A percentile compares a stretch with the other conserved stretches of the same genome.
Evolutionary conservation across 1,284 basidiomycete species (phyloP).

Genomic region (Marasmius sp.): DNA sequence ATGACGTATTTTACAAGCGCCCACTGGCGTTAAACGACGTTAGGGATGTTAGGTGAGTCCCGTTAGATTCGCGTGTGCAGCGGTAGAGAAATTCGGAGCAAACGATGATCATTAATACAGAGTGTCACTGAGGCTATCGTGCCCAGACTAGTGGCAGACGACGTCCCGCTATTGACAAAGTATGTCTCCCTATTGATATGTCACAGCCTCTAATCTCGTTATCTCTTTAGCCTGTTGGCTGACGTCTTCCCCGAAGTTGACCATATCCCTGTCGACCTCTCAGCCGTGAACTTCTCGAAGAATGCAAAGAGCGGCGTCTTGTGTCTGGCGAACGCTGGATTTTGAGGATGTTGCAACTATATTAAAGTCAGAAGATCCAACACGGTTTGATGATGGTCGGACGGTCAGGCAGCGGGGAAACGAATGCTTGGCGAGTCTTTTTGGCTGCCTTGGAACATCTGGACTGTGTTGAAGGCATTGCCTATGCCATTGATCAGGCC

Average conservation of each 20-base stretch:
- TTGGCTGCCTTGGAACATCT: constrained; percentile 88
- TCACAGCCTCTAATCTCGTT: not conserved
- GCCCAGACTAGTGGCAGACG: constrained; percentile 96
- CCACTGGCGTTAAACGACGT: too few relatives aligned
- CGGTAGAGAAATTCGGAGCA: constrained; percentile 91
- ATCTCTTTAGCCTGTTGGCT: constrained; percentile 71
- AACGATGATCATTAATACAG: constrained; percentile 94
- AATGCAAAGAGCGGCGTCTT: constrained; percentile 86
- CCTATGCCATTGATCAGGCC: constrained; percentile 98
- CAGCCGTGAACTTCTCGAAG: constrained; percentile 80
- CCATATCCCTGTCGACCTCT: constrained; percentile 87
- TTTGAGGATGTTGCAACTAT: constrained; percentile 95
- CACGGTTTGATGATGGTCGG: constrained; percentile 99
- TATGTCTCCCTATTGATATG: constrained; percentile 31
- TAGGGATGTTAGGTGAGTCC: too few relatives aligned
- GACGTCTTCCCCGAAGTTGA: constrained; percentile 98
- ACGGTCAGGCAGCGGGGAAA: constrained; percentile 96
- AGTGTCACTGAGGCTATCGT: constrained; percentile 99
- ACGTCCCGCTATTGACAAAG: constrained; percentile 93
- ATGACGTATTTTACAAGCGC: too few relatives aligned
- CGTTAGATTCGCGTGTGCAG: too few relatives aligned
- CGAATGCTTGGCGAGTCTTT: constrained; percentile 95
- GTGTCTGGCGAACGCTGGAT: constrained; percentile 90
- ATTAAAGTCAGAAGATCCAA: constrained; percentile 99
- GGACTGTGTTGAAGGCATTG: constrained; percentile 89